Conservation (phyloP, 176 grass and related monocot species). For the Guadua angustifolia region DNA sequence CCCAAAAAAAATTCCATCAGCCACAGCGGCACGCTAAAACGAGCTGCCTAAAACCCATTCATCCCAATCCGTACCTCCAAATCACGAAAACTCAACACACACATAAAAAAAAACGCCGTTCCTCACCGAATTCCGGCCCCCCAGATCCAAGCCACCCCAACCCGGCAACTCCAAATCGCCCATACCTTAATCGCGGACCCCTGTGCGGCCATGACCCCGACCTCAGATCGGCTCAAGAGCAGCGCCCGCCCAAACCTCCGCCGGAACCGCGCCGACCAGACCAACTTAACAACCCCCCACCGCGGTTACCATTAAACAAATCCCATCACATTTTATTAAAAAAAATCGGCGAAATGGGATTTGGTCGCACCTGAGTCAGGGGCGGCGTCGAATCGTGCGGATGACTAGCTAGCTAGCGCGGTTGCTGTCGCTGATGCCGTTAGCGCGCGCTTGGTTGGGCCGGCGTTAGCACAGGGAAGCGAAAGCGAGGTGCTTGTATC, state of each 20-base stretch:
- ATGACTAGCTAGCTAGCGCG: conserved; percentile 30
- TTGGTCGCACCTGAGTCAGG: conserved; percentile 42
- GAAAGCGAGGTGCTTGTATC: background rate
- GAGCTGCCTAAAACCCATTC: conserved; percentile 6
- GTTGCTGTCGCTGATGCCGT: conserved; percentile 48
- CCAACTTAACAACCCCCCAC: conserved; percentile 48
- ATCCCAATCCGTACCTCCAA: background rate
- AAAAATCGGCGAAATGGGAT: conserved; percentile 9
- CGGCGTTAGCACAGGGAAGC: conserved; percentile 15
- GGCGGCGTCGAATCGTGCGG: conserved; percentile 46
- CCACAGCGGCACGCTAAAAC: conserved; percentile 28
- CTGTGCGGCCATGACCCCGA: conserved; percentile 49
- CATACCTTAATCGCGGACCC: conserved; percentile 57
- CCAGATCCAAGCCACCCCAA: conserved; percentile 44
- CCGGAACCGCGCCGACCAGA: conserved; percentile 36
- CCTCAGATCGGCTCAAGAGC: conserved; percentile 46
- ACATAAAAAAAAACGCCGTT: background rate
- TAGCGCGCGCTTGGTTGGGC: background rate
- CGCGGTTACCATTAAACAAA: conserved; percentile 48
- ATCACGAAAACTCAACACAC: conserved; percentile 28
- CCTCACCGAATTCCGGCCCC: conserved; percentile 4
- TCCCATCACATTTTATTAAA: conserved; percentile 16
- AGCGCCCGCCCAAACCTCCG: background rate
- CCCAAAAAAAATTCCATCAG: background rate
- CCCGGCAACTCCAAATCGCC: background rate